These are phyloP conservation scores for Chionographis japonica DNA, from an alignment of 106 monocot species.

Conservation along the genomic window DNA sequence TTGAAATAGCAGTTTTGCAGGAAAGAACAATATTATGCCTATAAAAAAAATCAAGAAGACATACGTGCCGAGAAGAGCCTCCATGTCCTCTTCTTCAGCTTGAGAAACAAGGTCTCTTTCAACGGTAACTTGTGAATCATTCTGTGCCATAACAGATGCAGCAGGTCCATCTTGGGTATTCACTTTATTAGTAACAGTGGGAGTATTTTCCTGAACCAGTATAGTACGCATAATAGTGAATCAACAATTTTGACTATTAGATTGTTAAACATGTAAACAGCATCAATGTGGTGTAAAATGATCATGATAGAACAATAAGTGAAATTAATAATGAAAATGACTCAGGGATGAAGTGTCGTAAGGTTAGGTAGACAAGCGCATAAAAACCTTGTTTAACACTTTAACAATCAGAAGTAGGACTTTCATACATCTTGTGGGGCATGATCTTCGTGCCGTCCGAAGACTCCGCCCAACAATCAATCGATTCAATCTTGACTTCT, in stretches of 20 bases:
- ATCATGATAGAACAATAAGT: too few species aligned
- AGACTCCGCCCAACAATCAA: too few species aligned
- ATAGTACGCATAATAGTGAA: not conserved
- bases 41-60: constrained; percentile 1
- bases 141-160: constrained; percentile 45
- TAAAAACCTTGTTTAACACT: too few species aligned
- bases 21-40: not conserved
- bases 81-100: constrained; percentile 97
- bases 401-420: too few species aligned
- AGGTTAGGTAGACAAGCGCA: too few species aligned
- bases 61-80: constrained; percentile 89
- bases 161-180: constrained; percentile 41
- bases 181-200: constrained; percentile 41
- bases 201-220: constrained; percentile 70
- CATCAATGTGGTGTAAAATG: too few species aligned
- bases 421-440: too few species aligned
- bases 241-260: not conserved
- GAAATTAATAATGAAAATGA: too few species aligned
- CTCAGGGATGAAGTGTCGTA: too few species aligned
- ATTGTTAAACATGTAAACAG: too few species aligned
- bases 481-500: too few species aligned
- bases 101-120: constrained; percentile 91
- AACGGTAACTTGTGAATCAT: constrained; percentile 70
- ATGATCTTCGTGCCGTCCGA: too few species aligned
- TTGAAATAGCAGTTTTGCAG: not conserved